Conservation (phyloP, 768 basidiomycete genomes). For the Rhizopogon vesiculosus region DNA sequence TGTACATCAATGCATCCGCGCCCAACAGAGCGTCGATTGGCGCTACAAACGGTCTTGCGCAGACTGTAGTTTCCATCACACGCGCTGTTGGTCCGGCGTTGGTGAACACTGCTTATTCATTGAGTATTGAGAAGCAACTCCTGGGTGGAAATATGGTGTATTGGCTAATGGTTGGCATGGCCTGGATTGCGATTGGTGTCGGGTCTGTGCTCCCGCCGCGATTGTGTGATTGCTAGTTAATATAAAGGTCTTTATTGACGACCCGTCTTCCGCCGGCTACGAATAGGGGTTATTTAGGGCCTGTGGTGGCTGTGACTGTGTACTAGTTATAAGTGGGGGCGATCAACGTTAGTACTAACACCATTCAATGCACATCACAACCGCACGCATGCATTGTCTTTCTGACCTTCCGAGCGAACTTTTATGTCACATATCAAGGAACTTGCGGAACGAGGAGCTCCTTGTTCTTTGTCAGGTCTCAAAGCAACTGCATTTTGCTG, state of each 20-base stretch:
- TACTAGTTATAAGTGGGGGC: too few species aligned
- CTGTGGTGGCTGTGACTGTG: not conserved
- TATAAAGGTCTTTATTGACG: not conserved
- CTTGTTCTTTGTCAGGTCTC: not conserved
- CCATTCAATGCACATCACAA: not conserved
- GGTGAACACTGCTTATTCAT: constrained; percentile 1
- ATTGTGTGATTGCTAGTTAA: constrained; percentile 7
- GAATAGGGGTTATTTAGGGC: too few species aligned
- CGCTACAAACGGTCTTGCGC: constrained; percentile 53
- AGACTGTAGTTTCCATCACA: constrained; percentile 5
- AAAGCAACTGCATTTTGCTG: not conserved
- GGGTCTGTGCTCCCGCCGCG: constrained; percentile 26
- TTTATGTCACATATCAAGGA: not conserved
- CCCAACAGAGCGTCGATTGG: constrained; percentile 59
- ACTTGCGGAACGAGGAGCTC: not conserved
- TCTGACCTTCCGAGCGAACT: not conserved
- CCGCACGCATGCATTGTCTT: not conserved
- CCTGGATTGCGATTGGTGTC: constrained; percentile 15
- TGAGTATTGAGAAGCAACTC: constrained; percentile 22
- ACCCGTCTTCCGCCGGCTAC: too few species aligned
- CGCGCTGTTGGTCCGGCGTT: constrained; percentile 7
- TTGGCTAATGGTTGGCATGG: constrained; percentile 18
- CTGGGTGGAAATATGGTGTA: constrained; percentile 54
- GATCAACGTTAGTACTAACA: too few species aligned
- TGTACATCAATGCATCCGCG: constrained; percentile 55